Evolutionary conservation across 1,284 basidiomycete species (phyloP), one percentile per base, ranked within the genome.

Genomic region (Tilletia indica): DNA sequence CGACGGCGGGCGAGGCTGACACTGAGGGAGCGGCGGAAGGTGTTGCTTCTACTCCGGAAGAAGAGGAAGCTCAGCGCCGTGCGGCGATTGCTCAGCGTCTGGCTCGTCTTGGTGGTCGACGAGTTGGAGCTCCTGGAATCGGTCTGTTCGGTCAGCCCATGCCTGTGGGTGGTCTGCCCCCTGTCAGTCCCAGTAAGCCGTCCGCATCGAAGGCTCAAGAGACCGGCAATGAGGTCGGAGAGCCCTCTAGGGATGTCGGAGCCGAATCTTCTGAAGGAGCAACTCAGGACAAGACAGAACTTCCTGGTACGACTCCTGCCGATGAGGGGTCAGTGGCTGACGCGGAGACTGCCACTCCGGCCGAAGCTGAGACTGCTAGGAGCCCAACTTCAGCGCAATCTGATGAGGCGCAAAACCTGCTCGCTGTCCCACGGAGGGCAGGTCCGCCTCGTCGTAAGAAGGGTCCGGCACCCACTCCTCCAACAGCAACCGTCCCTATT

Each of bases 51-150:
- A 71, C 68, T 12, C 66, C 34, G 8, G 75, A 76, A 54, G 74
- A 75, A 25, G 63, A 68, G 39, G 73, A 74, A 54, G 68, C 67
- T 9, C 51, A 69, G 38, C 56, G 73, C 16, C 68, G 73, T 21
- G 73, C 73, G 16, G 73, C 73, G 0, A 72, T 74, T 48, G 73
- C 73, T 9, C 61, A 72, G 31, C 68, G 73, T 25, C 63, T 74
- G 71, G 73, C 73, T 4, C 47, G 63, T 2, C 69, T 74, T 14
- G 73, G 73, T 11, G 73, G 73, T n/a, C 63, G 49, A 31, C 48
- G 71, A 25, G 49, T 74, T 25, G 73, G 73, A 5, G 73, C 71
- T 12, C 58, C 58, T 6, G 70, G 70, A 31, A 54, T 67, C 3
- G 39, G 64, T n/a, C 38, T 72, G 58, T 72, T 72, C 49, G 71